Base-by-base conservation (phyloP, 1,284 basidiomycete genomes). In the Cutaneotrichosporon arboriforme region DNA sequence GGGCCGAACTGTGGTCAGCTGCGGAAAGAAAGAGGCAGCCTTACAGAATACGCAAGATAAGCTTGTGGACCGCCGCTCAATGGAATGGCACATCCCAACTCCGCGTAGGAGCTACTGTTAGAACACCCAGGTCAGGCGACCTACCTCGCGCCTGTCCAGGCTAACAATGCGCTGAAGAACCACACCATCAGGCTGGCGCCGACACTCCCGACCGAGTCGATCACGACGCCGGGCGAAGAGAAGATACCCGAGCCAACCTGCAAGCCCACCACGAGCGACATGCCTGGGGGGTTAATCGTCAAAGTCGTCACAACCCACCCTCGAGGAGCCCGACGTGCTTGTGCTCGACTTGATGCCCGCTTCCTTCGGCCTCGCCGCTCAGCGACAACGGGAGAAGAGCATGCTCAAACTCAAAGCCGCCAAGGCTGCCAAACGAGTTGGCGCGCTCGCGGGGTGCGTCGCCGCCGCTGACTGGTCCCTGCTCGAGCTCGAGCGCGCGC, bases 191-290 rank as follows among this genome's bases (percentile, higher is more conserved):
- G 73, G 77, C 88, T 89, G 31, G 89, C 88, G 9, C 89, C 89
- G 2, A 90, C 84, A 64, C 86, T 90, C 21, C 88, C 81, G 0
- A 87, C 87, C 65, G 91, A 88, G 14, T 87, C 86, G 26, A 92
- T 83, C 1, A 96, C 84, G n/a, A 93, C 84, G 20, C 90, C 90
- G 0, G 91, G 91, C 1, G 88, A 90, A 1, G 88, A 90, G 76
- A 96, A 96, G 60, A 96, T 94, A 18, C 91, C 91, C 13, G 87
- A 90, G 26, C 90, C 90, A 70, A 93, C 89, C 82, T 92, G 89
- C 57, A 84, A 76, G 5, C 90, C 89, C 18, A 88, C 83, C 54
- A 90, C 82, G 42, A 93, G 77, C 23, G 87, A 89, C 64, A 93
- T 82, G n/a, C 86, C 90, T 88, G 63, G 3, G n/a, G 21, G 5